A percentile compares a stretch with the other conserved stretches of the same genome.
phyloP scores from a whole-genome alignment of 306 rosid genomes.

The Luffa acutangula region DNA sequence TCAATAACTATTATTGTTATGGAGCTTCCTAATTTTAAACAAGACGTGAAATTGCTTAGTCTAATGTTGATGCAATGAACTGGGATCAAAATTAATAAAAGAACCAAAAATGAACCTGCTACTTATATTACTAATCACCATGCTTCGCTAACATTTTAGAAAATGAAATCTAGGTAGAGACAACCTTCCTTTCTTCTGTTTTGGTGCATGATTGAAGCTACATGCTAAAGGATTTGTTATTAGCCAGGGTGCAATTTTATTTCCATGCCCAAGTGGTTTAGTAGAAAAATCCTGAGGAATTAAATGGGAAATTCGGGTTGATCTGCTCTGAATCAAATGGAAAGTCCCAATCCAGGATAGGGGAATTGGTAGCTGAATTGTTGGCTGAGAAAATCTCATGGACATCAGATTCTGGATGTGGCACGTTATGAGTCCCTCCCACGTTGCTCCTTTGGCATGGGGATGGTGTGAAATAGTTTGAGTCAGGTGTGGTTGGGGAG shows the following conservation, averaged over 20 bases:
- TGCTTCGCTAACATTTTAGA: background rate
- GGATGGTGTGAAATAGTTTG: constrained; percentile 25
- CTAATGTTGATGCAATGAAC: background rate
- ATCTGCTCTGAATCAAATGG: constrained; percentile 32
- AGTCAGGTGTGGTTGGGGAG: constrained; percentile 33
- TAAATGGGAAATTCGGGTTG: constrained; percentile 44
- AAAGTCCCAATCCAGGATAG: constrained; percentile 54
- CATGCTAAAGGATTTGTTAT: background rate
- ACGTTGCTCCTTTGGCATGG: constrained; percentile 28
- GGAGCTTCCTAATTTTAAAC: background rate
- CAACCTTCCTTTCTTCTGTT: background rate
- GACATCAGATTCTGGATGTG: constrained; percentile 34
- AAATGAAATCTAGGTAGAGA: background rate
- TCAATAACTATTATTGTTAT: background rate
- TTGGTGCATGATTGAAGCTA: background rate
- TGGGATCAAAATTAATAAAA: constrained; percentile 2
- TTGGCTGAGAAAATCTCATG: constrained; percentile 54
- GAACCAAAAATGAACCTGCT: background rate
- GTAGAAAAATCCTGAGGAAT: constrained; percentile 30
- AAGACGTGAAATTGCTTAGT: background rate
- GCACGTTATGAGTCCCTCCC: constrained; percentile 3
- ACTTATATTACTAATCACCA: background rate
- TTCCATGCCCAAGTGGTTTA: background rate
- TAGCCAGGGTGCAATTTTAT: background rate
- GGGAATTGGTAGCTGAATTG: constrained; percentile 49